These are phyloP conservation scores for Tardiomyces digboiensis DNA, from an alignment of 1,139 yeast species.

Conservation along the genomic window DNA sequence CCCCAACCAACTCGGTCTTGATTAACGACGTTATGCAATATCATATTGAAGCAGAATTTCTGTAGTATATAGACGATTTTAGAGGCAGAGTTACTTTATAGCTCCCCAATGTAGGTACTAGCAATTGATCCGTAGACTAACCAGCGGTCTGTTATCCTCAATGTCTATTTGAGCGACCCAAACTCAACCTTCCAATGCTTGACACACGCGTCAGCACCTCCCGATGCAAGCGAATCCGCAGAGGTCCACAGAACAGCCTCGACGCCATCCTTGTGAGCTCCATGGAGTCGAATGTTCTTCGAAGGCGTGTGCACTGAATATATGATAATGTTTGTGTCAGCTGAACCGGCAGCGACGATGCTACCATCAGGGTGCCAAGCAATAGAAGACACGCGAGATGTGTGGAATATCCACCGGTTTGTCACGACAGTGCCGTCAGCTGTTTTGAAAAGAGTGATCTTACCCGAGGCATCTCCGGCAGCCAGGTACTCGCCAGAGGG, in stretches of 20 bases:
- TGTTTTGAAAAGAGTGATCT: conserved; percentile 58
- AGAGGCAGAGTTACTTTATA: too few relatives aligned
- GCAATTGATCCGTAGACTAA: too few relatives aligned
- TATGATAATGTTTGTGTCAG: conserved; percentile 72
- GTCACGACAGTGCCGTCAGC: conserved; percentile 54
- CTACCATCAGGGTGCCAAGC: conserved; percentile 72
- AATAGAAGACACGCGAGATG: conserved; percentile 67
- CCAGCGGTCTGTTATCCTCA: too few relatives aligned
- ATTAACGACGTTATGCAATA: too few relatives aligned
- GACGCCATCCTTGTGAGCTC: conserved; percentile 89
- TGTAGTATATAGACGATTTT: too few relatives aligned
- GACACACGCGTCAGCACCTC: conserved; percentile 76
- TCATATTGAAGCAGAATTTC: too few relatives aligned
- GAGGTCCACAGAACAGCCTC: conserved; percentile 61
- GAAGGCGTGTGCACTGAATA: conserved; percentile 75
- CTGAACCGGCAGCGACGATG: conserved; percentile 65
- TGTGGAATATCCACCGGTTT: conserved; percentile 94
- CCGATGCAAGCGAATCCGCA: conserved; percentile 43
- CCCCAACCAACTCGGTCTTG: too few relatives aligned
- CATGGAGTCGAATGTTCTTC: conserved; percentile 59
- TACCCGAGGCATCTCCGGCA: conserved; percentile 82
- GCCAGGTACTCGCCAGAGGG: conserved; percentile 65
- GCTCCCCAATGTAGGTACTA: too few relatives aligned
- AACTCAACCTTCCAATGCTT: conserved; percentile 51
- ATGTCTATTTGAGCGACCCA: background rate